phyloP scores from a whole-genome alignment of 1,139 yeast genomes.

The Candida tropicalis region DNA sequence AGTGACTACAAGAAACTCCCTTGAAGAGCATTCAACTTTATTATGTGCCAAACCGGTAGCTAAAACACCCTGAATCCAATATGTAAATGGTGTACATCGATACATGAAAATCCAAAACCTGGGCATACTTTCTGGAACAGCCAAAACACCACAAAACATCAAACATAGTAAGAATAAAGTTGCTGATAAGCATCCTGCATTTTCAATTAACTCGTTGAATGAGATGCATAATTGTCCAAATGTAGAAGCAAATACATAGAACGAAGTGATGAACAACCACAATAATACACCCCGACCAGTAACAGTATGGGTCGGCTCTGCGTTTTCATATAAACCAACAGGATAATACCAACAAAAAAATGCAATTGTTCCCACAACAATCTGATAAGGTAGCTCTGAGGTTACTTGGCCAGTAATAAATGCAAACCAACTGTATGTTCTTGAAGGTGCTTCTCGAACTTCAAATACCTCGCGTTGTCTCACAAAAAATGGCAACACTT shows the following conservation, averaged over 20 bases:
- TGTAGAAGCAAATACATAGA: conserved; percentile 35
- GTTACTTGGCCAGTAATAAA: conserved; percentile 64
- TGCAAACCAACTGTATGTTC: conserved; percentile 33
- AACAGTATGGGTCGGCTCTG: conserved; percentile 34
- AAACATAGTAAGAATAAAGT: conserved; percentile 35
- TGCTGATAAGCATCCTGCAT: conserved; percentile 38
- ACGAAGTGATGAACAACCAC: conserved; percentile 46
- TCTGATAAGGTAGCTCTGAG: conserved; percentile 78
- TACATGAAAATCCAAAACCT: conserved; percentile 57
- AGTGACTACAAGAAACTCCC: conserved; percentile 27
- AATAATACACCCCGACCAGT: conserved; percentile 43
- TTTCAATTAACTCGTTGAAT: conserved; percentile 39
- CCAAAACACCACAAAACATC: conserved; percentile 41
- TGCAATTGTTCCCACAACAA: conserved; percentile 62
- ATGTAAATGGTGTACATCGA: conserved; percentile 71
- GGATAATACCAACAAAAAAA: conserved; percentile 85
- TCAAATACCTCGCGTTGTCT: conserved; percentile 39
- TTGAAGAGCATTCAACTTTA: conserved; percentile 25
- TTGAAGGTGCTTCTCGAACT: conserved; percentile 38
- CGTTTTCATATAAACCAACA: conserved; percentile 66
- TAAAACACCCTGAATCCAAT: conserved; percentile 42
- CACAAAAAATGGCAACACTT: conserved; percentile 39
- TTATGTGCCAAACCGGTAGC: conserved; percentile 30
- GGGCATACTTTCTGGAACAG: conserved; percentile 28
- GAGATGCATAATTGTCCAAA: conserved; percentile 43